Base-by-base conservation (phyloP, 2,329 filamentous ascomycete genomes). In the Septoria petroselini region DNA sequence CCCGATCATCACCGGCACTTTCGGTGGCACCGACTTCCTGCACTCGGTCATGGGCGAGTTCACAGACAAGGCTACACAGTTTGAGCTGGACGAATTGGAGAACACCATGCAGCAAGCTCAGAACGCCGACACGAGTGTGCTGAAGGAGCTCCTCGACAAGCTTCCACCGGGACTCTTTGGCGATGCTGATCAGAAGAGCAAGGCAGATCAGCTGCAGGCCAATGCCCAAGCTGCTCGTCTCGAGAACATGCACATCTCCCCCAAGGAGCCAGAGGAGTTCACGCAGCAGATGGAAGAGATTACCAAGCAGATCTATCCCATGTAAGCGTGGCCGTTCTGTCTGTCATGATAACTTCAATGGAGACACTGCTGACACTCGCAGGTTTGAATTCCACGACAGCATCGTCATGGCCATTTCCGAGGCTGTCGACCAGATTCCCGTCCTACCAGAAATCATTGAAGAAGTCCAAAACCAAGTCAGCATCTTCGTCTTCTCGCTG, bases 61-160 rank as follows among this genome's bases (percentile, higher is more conserved):
- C 43, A 86, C 85, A 31, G 91, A 96, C 70, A 95, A 95, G 73
- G 76, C 91, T 53, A 91, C 85, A 23, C 91, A 96, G 68, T 93
- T 88, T 54, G 91, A 97, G 67, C 83, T 97, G 48, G 82, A 94
- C 64, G 84, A 90, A 62, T 83, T 96, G 8, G 87, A 96, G 69
- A 85, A 85, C n/a, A 85, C 87, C 14, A 84, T 96, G 40, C 69
- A 85, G 27, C 69, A 80, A 19, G 78, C 78, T 5, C 70, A 79
- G 65, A 76, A 81, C 61, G 76, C 80, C 39, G 77, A 76, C 38
- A 91, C 63, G 84, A 84, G 53, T 89, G 85, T 90, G 54, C 78
- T 96, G 47, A 85, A 88, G 62, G 82, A 88, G 23, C 78, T 96
- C 14, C 77, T 96, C 21, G 82, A 84, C 70, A 88, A 88, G 71